Conservation (phyloP, 352 stramenopile species). For the Peronospora destructor region DNA sequence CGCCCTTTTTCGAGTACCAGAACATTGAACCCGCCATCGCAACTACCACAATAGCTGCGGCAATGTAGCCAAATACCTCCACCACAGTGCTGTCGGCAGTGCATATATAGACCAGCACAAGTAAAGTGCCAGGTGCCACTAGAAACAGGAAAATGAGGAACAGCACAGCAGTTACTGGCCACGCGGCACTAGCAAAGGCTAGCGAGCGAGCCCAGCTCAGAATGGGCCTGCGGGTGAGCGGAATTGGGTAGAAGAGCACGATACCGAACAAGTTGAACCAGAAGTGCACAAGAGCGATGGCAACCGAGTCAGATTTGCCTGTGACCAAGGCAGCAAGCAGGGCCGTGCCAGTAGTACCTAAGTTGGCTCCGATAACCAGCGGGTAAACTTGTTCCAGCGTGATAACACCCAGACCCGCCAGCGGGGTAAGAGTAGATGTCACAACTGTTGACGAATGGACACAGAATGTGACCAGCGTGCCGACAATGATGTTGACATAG, state of each 20-base stretch:
- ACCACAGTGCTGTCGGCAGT: constrained; percentile 26
- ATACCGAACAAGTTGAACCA: constrained; percentile 90
- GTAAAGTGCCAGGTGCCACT: constrained; percentile 35
- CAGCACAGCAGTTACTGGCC: constrained; percentile 43
- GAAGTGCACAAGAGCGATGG: constrained; percentile 87
- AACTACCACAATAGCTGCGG: constrained; percentile 21
- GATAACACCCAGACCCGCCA: constrained; percentile 86
- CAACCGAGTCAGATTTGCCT: constrained; percentile 63
- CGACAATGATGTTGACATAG: constrained; percentile 85
- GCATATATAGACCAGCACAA: constrained; percentile 54
- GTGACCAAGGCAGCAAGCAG: constrained; percentile 83
- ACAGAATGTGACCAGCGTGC: constrained; percentile 73
- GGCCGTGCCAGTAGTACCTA: constrained; percentile 87
- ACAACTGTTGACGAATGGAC: constrained; percentile 90
- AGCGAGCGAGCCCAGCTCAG: constrained; percentile 63
- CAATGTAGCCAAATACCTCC: constrained; percentile 34
- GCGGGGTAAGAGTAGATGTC: constrained; percentile 82
- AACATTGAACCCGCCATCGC: constrained; percentile 8
- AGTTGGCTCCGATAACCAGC: constrained; percentile 88
- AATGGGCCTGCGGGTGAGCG: constrained; percentile 75
- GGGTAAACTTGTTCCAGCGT: constrained; percentile 86
- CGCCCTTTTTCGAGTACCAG: constrained; percentile 41
- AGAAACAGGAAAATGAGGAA: constrained; percentile 50
- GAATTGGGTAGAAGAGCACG: constrained; percentile 89
- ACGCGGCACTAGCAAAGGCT: constrained; percentile 54